Percentiles rank a stretch among this genome's conserved stretches.
These are phyloP conservation scores for Candida taoyuanica DNA, from an alignment of 805 yeast species.

Conservation along the genomic window DNA sequence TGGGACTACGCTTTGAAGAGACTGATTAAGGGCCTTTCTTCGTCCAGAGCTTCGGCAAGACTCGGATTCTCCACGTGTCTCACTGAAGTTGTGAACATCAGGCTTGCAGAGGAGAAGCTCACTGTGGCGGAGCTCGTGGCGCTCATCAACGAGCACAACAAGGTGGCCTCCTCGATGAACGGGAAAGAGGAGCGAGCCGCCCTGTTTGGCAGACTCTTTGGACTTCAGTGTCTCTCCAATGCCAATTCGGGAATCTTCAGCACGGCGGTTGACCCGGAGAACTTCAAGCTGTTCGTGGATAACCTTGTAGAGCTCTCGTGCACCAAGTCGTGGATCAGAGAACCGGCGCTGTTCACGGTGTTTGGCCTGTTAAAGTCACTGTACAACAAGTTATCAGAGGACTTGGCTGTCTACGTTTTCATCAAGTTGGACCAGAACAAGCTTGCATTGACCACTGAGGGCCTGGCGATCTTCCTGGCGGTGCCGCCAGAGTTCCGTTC, in stretches of 20 bases:
- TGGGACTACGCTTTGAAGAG: constrained; percentile 82
- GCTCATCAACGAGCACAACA: constrained; percentile 33
- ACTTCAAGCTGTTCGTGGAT: constrained; percentile 39
- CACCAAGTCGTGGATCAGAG: constrained; percentile 80
- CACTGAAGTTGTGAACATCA: constrained; percentile 53
- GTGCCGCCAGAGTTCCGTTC: constrained; percentile 33
- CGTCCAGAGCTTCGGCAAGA: constrained; percentile 79
- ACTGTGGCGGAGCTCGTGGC: constrained; percentile 35
- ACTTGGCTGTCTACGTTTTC: constrained; percentile 31
- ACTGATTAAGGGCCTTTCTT: constrained; percentile 73
- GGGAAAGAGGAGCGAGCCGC: constrained; percentile 82
- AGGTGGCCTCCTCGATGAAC: constrained; percentile 42
- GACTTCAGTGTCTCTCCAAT: constrained; percentile 61
- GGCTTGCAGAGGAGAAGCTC: constrained; percentile 30
- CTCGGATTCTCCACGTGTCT: constrained; percentile 86
- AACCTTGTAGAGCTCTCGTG: constrained; percentile 53
- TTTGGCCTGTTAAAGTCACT: constrained; percentile 43
- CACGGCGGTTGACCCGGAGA: constrained; percentile 11
- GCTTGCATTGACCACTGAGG: constrained; percentile 69
- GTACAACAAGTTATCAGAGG: constrained; percentile 19
- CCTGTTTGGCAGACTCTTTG: constrained; percentile 81
- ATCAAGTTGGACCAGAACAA: constrained; percentile 44
- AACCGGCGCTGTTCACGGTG: constrained; percentile 70
- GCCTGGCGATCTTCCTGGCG: constrained; percentile 64
- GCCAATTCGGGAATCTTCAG: constrained; percentile 35